Evolutionary conservation across 208 protist genomes (phyloP).

Genomic region (Herpetomonas samuelpessoai): DNA sequence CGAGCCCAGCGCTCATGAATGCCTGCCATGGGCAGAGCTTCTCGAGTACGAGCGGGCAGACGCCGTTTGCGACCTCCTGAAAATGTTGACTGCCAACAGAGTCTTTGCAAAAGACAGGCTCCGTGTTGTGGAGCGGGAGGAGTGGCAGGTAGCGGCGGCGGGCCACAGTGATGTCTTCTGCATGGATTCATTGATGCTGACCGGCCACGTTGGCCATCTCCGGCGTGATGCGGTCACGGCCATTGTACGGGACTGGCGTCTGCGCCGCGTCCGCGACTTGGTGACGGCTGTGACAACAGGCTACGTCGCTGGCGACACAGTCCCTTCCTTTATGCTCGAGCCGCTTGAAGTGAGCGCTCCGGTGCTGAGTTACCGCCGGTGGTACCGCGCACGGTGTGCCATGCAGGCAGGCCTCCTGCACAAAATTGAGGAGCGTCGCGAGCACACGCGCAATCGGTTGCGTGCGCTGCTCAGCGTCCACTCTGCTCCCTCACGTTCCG

Average conservation of each 20-base stretch:
- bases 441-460: slow-evolving; percentile 54
- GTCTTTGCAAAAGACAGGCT: slow-evolving; percentile 27
- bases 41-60: slow-evolving; percentile 1
- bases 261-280: slow-evolving; percentile 63
- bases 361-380: slow-evolving; percentile 42
- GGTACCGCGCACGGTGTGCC: slow-evolving; percentile 59
- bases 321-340: slow-evolving; percentile 54
- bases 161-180: background rate
- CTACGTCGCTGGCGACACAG: slow-evolving; percentile 47
- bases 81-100: slow-evolving; percentile 17
- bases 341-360: slow-evolving; percentile 52
- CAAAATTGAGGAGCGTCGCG: slow-evolving; percentile 49
- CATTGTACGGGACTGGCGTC: slow-evolving; percentile 65
- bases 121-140: slow-evolving; percentile 28
- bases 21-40: background rate
- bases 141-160: slow-evolving; percentile 22
- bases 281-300: slow-evolving; percentile 52
- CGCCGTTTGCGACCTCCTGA: slow-evolving; percentile 11
- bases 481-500: too few species aligned
- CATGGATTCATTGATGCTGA: slow-evolving; percentile 45
- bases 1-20: background rate
- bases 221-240: slow-evolving; percentile 62
- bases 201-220: slow-evolving; percentile 56
- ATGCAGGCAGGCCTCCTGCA: slow-evolving; percentile 70
- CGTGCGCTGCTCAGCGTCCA: slow-evolving; percentile 31